These are phyloP conservation scores for Haemoproteus tartakovskyi DNA, from an alignment of 169 alveolate species.

Conservation along the genomic window DNA sequence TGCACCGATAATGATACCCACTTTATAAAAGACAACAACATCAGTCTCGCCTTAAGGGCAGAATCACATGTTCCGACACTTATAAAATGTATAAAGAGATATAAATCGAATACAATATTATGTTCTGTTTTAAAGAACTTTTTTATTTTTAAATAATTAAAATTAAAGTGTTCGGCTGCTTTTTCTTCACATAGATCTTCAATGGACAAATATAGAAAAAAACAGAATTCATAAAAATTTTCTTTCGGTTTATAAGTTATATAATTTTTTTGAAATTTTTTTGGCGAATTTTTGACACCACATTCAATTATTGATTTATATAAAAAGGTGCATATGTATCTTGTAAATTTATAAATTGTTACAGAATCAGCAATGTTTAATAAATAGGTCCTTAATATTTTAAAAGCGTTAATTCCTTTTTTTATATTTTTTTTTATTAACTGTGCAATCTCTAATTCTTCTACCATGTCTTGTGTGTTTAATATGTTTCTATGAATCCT, in stretches of 20 bases:
- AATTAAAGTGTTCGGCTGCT: neutral
- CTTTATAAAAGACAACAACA: too few relatives aligned
- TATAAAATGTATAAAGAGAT: too few relatives aligned
- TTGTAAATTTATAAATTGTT: slow-evolving; percentile 2
- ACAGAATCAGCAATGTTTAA: slow-evolving; percentile 22
- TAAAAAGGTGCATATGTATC: slow-evolving; percentile 2
- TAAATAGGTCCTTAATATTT: slow-evolving; percentile 17
- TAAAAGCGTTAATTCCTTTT: slow-evolving; percentile 3
- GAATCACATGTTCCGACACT: too few relatives aligned
- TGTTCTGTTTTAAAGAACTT: slow-evolving; percentile 6
- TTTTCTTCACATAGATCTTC: slow-evolving; percentile 4
- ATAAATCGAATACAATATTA: slow-evolving; percentile 1
- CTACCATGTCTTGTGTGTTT: neutral
- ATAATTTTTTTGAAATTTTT: slow-evolving; percentile 6
- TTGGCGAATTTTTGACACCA: neutral
- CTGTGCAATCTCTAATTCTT: slow-evolving; percentile 7
- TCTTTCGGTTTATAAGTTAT: slow-evolving; percentile 14
- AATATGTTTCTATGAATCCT: slow-evolving; percentile 13
- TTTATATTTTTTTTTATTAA: neutral
- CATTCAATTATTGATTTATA: slow-evolving; percentile 1
- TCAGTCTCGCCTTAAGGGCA: too few relatives aligned
- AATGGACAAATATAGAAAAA: slow-evolving; percentile 19
- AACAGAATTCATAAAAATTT: slow-evolving; percentile 22
- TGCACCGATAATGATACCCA: too few relatives aligned
- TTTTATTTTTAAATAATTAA: slow-evolving; percentile 2